Evolutionary conservation across 805 yeast genomes (phyloP).

Genomic region (Ogataea ganodermae): DNA sequence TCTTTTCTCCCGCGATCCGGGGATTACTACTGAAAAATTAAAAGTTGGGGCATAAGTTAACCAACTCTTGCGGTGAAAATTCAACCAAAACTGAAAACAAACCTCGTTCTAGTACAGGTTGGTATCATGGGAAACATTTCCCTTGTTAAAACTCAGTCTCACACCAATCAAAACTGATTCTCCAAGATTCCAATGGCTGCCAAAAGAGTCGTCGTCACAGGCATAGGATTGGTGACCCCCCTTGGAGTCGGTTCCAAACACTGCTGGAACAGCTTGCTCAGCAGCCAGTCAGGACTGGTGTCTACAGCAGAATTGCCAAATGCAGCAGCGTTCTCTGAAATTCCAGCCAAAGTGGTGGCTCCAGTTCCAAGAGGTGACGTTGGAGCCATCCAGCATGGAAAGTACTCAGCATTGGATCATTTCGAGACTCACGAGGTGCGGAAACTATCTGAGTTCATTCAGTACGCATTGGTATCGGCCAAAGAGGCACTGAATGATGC

Average conservation of each 20-base stretch:
- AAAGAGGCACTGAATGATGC: slow-evolving; percentile 77
- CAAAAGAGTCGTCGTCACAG: slow-evolving; percentile 85
- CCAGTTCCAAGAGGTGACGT: slow-evolving; percentile 50
- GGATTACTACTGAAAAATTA: not conserved
- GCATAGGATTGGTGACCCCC: slow-evolving; percentile 85
- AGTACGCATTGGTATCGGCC: slow-evolving; percentile 77
- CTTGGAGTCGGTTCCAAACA: slow-evolving; percentile 67
- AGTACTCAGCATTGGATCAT: slow-evolving; percentile 56
- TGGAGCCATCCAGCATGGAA: slow-evolving; percentile 38
- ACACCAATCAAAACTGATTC: not conserved
- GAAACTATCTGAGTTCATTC: slow-evolving; percentile 70
- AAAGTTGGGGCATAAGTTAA: not conserved
- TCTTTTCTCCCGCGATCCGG: slow-evolving; percentile 2
- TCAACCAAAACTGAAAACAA: no score
- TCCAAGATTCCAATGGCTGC: slow-evolving; percentile 12
- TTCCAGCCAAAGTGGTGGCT: slow-evolving; percentile 79
- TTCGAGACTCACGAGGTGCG: slow-evolving; percentile 51
- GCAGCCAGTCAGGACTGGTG: slow-evolving; percentile 57
- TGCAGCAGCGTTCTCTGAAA: slow-evolving; percentile 47
- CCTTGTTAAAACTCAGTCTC: no score
- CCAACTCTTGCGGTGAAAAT: not conserved
- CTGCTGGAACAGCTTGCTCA: slow-evolving; percentile 57
- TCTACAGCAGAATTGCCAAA: slow-evolving; percentile 50
- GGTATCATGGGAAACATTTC: no score
- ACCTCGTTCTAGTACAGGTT: no score